Evolutionary conservation across 768 basidiomycete genomes (phyloP).

Genomic region (Lentinula lateritia): DNA sequence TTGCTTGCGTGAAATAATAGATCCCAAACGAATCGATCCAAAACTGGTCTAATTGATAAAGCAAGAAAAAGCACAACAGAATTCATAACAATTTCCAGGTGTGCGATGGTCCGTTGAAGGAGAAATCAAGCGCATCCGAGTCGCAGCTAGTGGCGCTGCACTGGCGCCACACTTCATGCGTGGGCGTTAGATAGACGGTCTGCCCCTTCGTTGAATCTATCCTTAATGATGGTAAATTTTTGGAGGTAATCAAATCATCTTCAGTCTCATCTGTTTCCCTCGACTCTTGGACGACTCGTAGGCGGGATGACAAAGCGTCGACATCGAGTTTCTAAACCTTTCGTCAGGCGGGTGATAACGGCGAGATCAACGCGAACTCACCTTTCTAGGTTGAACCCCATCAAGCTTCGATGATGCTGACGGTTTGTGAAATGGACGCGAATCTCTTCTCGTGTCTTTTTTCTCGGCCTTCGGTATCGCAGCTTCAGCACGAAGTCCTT

Average conservation of each 20-base stretch:
- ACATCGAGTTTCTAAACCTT: not conserved
- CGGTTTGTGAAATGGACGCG: not conserved
- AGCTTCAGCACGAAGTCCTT: not conserved
- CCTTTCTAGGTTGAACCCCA: not conserved
- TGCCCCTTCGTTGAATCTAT: not conserved
- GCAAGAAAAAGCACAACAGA: too few relatives aligned
- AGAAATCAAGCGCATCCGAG: not conserved
- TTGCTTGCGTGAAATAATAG: too few relatives aligned
- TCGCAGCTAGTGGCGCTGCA: too few relatives aligned
- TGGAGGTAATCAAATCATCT: not conserved
- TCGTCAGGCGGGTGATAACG: not conserved
- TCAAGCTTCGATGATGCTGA: not conserved
- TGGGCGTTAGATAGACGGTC: not conserved
- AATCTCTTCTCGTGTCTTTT: not conserved
- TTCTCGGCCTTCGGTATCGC: not conserved
- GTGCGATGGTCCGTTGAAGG: not conserved
- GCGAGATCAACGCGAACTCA: not conserved
- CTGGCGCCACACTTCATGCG: not conserved
- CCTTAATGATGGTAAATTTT: not conserved
- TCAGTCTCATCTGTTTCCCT: not conserved
- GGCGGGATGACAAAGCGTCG: not conserved
- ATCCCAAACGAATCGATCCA: not conserved
- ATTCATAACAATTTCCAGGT: not conserved
- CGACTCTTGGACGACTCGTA: not conserved
- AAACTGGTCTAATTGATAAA: not conserved